Evolutionary conservation across 805 yeast genomes (phyloP), one percentile per base, ranked within the genome.

Genomic region (Kregervanrija fluxuum): DNA sequence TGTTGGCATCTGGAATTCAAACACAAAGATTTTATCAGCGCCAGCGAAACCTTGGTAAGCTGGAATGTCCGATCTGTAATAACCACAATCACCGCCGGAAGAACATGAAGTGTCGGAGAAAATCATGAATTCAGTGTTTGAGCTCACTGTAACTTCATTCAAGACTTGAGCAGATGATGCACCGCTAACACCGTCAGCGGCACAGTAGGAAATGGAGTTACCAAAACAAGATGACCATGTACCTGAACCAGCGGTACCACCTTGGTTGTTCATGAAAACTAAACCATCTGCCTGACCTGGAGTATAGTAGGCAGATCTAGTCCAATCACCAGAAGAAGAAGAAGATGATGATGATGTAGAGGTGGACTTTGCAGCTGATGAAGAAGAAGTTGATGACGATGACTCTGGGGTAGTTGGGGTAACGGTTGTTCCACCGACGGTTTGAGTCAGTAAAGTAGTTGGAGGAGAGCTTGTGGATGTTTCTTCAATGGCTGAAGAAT

Each of bases 31-130:
- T 77, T 91, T 91, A 61, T 72, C 60, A 45, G 73, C 64, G 59
- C 99, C 99, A 40, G 77, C 82, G 65, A 91, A 93, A 36, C 98
- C 99, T 60, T 89, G 95, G 73, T 84, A 84, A 46, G 98, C 97
- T 55, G 96, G 96, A 52, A 82, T 86, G 44, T 82, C 87, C 5
- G 68, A 67, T 72, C 96, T 80, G 78, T 80, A 85, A 75, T 74
- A 86, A 51, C 96, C 96, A 76, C 98, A 91, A 51, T 66, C 75
- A 46, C 67, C 70, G 55, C 60, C 63, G 47, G 71, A 67, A 39
- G 68, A 64, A 70, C 90, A 85, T 58, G 72, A 56, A n/a, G 66
- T 54, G 49, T 82, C 85, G 35, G 95, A 76, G 74, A 91, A 84
- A 66, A 93, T 82, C 61, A 85, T 73, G 68, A 71, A 85, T 72